phyloP scores from a whole-genome alignment of 148 eudicot species.

The Rhododendron vialii region DNA sequence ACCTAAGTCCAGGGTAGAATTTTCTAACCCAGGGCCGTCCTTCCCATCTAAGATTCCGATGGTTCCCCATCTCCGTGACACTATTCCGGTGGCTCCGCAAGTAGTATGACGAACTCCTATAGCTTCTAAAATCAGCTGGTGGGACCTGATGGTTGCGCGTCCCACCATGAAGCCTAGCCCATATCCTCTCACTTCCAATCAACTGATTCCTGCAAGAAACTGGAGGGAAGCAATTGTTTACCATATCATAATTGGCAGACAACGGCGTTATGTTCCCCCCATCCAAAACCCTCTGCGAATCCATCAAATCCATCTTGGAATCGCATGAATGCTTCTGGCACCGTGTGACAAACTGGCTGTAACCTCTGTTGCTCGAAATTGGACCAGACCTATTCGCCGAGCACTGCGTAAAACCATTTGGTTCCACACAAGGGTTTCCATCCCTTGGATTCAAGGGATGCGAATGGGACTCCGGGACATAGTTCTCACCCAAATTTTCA shows the following conservation, averaged over 20 bases:
- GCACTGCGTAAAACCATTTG: background rate
- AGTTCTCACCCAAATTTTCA: background rate
- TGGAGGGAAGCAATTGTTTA: background rate
- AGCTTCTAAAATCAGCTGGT: constrained; percentile 7
- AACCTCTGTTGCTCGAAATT: background rate
- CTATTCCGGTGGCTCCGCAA: background rate
- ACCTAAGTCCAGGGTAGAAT: constrained; percentile 12
- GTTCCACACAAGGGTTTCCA: background rate
- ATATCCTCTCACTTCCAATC: background rate
- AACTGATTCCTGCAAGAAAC: constrained; percentile 3
- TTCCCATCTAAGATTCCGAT: constrained; percentile 3
- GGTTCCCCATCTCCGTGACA: constrained; percentile 8
- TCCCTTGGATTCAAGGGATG: background rate
- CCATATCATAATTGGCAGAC: background rate
- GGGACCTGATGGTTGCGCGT: background rate
- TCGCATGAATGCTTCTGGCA: constrained; percentile 1
- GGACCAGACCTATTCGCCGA: background rate
- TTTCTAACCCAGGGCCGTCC: constrained; percentile 19
- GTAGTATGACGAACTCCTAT: background rate
- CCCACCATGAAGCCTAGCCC: constrained; percentile 1
- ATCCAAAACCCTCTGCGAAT: background rate
- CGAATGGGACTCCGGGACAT: background rate
- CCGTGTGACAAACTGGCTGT: background rate
- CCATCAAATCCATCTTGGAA: constrained; percentile 1
- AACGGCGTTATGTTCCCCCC: constrained; percentile 4